A percentile compares a stretch with the other conserved stretches of the same genome.
These are phyloP conservation scores for Pichia nakasei DNA, from an alignment of 805 yeast genomes.

Conservation along the genomic window DNA sequence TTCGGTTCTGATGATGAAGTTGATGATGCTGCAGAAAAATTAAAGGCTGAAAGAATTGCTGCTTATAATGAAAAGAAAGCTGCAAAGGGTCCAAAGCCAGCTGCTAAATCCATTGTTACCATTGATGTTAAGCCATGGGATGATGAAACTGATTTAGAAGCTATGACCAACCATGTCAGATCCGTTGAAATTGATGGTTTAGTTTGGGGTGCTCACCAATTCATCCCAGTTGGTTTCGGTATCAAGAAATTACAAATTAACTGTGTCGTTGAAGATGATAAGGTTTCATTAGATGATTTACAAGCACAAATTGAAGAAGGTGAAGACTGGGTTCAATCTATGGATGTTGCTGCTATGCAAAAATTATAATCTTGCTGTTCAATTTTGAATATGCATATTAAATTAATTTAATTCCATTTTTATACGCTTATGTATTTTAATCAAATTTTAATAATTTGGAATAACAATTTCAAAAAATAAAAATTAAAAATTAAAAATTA, in stretches of 20 bases:
- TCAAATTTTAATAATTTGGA: not conserved
- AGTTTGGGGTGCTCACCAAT: constrained; percentile 96
- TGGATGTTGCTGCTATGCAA: constrained; percentile 98
- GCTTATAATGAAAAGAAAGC: constrained; percentile 98
- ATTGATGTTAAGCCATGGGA: constrained; percentile 99
- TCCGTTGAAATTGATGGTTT: constrained; percentile 85
- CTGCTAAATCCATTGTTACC: constrained; percentile 96
- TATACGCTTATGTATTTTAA: not conserved
- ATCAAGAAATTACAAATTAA: constrained; percentile 98
- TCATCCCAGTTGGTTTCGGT: constrained; percentile 98
- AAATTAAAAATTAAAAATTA: too few species aligned
- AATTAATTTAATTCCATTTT: too few species aligned
- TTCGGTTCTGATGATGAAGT: constrained; percentile 91
- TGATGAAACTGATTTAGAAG: constrained; percentile 95
- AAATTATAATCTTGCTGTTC: constrained; percentile 58
- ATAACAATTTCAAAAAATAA: too few species aligned
- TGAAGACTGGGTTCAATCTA: constrained; percentile 99
- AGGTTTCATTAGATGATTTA: constrained; percentile 88
- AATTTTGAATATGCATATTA: too few species aligned
- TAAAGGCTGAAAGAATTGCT: constrained; percentile 96
- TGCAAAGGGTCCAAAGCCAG: constrained; percentile 93
- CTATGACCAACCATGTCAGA: constrained; percentile 81
- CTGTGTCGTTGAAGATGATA: constrained; percentile 95
- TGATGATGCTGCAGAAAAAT: constrained; percentile 94
- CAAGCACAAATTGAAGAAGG: constrained; percentile 73